These are phyloP conservation scores for Sutorius australiensis DNA, from an alignment of 768 basidiomycete genomes.

Conservation along the genomic window DNA sequence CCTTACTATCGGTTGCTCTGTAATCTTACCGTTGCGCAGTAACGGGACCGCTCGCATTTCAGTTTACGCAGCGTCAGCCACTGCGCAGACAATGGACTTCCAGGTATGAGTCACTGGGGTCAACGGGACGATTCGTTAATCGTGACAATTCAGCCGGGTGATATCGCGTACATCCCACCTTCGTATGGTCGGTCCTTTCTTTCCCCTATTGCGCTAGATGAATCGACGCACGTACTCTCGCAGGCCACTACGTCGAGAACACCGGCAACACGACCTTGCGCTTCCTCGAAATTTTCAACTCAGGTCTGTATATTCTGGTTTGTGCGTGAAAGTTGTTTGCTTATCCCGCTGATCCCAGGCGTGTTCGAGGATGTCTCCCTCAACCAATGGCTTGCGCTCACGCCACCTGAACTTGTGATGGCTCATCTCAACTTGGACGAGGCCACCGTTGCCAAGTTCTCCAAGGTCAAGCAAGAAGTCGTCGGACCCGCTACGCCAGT, in stretches of 20 bases:
- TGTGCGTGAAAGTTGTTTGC: too few relatives aligned
- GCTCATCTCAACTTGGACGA: constrained; percentile 56
- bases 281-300: constrained; percentile 61
- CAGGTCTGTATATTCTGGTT: constrained; percentile 31
- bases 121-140: background rate
- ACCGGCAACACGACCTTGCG: constrained; percentile 54
- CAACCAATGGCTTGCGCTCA: constrained; percentile 60
- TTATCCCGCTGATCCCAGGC: constrained; percentile 27
- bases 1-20: background rate
- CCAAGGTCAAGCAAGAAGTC: constrained; percentile 48
- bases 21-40: constrained; percentile 20
- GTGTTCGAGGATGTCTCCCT: constrained; percentile 55
- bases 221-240: background rate
- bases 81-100: constrained; percentile 45
- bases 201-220: background rate
- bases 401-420: constrained; percentile 55
- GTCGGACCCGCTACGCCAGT: constrained; percentile 31
- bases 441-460: constrained; percentile 45
- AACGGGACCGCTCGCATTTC: constrained; percentile 41
- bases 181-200: constrained; percentile 20
- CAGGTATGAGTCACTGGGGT: constrained; percentile 24
- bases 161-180: constrained; percentile 24
- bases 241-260: constrained; percentile 70
- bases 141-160: constrained; percentile 27
- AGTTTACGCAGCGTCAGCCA: constrained; percentile 37